Base-by-base conservation (phyloP, 2,329 filamentous ascomycete species). In the Alternaria consortialis region DNA sequence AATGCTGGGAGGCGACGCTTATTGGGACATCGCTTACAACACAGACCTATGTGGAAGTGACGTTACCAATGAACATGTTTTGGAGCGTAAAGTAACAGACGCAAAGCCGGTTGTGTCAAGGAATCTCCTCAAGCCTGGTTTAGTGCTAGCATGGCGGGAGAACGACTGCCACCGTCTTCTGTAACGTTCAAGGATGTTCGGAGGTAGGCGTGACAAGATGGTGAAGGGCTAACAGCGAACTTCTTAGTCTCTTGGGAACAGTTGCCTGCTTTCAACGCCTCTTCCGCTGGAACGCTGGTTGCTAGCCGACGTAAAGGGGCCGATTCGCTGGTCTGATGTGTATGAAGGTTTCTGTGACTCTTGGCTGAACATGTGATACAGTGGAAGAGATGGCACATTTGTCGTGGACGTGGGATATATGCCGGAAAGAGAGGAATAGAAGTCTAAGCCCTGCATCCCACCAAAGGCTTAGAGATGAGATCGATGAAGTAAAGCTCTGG, bases 201-300 rank as follows among this genome's bases (percentile, higher is more conserved):
- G 60, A 55, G 43, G 47, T 48, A 54, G 42, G 43, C 52, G 57
- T 62, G 29, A 36, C 50, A 60, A 46, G 40, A 54, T 23, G 36
- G 44, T 53, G 54, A 46, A 56, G 42, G 51, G 43, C 57, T 56
- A 61, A 55, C 42, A 32, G 56, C 13, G 40, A 37, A 47, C 7
- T 46, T 53, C 54, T 23, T 44, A 40, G 42, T 44, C 50, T 43
- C 36, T 56, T 68, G 64, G 51, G 25, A 44, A 34, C 56, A 66
- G 73, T 70, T 78, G 76, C 73, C 76, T 78, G 64, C 60, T 63
- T 55, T 59, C 44, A 51, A 70, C 64, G 69, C 66, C 65, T 74
- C 58, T 65, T 67, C 65, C 60, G 56, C 53, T 59, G 60, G 50
- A 54, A 53, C 27, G 53, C 25, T 48, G 53, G 42, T 61, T 62